Evolutionary conservation across 164 flowering plant genomes (phyloP), one percentile per base, ranked within the genome.

Genomic region (Liquidambar formosana): DNA sequence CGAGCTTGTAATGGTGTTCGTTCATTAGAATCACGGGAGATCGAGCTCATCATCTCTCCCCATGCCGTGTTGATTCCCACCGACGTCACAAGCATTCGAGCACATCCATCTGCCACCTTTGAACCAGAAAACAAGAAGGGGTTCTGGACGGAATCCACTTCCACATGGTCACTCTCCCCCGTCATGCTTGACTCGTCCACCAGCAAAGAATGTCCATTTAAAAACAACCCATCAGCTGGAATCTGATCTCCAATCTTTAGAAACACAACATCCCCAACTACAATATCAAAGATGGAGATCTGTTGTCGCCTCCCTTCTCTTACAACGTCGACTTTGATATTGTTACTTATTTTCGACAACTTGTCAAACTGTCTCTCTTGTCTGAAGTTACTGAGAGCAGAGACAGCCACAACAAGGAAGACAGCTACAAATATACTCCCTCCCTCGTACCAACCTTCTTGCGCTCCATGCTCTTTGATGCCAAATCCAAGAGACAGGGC

Each of bases 161-260:
- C n/a, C n/a, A n/a, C n/a, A n/a, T n/a, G n/a, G n/a, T n/a, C n/a
- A n/a, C n/a, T n/a, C n/a, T n/a, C n/a, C n/a, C n/a, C n/a, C n/a
- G n/a, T n/a, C n/a, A n/a, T n/a, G n/a, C n/a, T 86, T 4, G 92
- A 86, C 60, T 90, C 95, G 46, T 88, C 96, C 18, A 90, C 79
- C 25, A 71, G 81, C 56, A 90, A 48, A 1, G 95, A 88, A 63
- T 83, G 80, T 0, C 96, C 96, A 3, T 68, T 70, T 19, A n/a
- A n/a, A n/a, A n/a, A n/a, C n/a, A n/a, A n/a, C n/a, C n/a, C n/a
- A n/a, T n/a, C n/a, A n/a, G n/a, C 91, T 0, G 96, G 90, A 46
- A 85, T 71, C 54, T 88, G 96, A 77, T 90, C 93, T 0, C 93
- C 96, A 3, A 86, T 84, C 16, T 77, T 85, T 12, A 90, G 70